A percentile compares a stretch with the other conserved stretches of the same genome.
Conservation (phyloP, 495 filamentous ascomycete genomes). For the Halenospora varia region DNA sequence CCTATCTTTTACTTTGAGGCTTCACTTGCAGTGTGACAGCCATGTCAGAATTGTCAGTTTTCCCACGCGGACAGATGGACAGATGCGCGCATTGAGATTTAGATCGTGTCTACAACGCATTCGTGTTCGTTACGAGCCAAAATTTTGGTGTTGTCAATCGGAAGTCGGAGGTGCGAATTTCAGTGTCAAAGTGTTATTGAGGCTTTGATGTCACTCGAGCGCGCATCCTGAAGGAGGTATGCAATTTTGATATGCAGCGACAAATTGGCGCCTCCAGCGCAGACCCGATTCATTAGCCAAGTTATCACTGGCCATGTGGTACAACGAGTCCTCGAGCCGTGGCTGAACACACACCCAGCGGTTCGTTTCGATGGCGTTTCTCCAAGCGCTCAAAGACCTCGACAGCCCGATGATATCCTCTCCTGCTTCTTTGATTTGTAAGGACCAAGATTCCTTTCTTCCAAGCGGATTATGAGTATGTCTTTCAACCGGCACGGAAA, state of each 20-base stretch:
- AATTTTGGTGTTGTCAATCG: background rate
- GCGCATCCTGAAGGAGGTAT: background rate
- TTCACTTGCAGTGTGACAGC: background rate
- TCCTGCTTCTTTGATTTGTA: background rate
- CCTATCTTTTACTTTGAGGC: slow-evolving; percentile 10
- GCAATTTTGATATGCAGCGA: background rate
- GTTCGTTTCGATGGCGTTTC: slow-evolving; percentile 9
- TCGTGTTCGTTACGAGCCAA: background rate
- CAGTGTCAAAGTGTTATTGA: background rate
- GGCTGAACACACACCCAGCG: background rate
- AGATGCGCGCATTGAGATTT: too few relatives aligned
- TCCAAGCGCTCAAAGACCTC: slow-evolving; percentile 2
- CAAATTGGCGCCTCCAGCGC: background rate
- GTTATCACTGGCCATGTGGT: background rate
- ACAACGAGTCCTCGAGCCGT: background rate
- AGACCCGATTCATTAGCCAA: too few relatives aligned
- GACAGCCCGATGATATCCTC: background rate
- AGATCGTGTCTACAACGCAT: too few relatives aligned
- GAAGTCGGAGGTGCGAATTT: background rate
- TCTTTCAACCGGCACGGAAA: background rate
- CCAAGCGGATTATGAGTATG: slow-evolving; percentile 1
- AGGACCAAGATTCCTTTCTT: background rate
- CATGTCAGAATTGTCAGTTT: background rate
- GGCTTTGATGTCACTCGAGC: background rate
- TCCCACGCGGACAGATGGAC: background rate